Evolutionary conservation across 2,329 filamentous ascomycete genomes (phyloP), one percentile per base, ranked within the genome.

Genomic region (Botrytis elliptica): DNA sequence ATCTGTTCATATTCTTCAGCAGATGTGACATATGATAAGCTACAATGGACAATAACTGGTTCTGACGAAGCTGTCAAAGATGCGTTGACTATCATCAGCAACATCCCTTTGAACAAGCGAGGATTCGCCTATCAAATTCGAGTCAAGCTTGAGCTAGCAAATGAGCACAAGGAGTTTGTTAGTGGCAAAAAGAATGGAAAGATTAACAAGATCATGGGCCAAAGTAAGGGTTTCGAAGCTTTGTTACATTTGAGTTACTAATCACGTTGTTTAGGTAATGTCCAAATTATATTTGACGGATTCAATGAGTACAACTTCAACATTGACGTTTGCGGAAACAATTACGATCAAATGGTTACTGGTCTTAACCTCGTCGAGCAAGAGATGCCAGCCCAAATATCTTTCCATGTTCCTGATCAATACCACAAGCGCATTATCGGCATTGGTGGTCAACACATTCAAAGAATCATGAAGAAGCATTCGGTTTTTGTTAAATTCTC

Each of bases 231-330:
- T 40, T 36, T 36, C 12, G 44, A 52, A 8, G 33, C 38, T n/a
- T 20, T 62, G 2, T 33, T 33, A 16, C 4, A n/a, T 16, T 33
- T 40, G 10, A 29, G 1, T 42, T 22, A 33, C 60, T 74, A 72
- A 74, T 20, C 29, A 10, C 14, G 25, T n/a, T 25, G 18, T 25
- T 59, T 38, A 74, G 72, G 72, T 87, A 98, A 97, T 79, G 96
- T 99, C 20, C 96, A 99, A 84, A 98, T 99, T 80, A 95, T 99
- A 76, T 99, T 99, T 78, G 96, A 99, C 81, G 95, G 94, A 76
- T 99, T 98, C 86, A 97, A 98, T 83, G 96, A 99, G 85, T 99
- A 98, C 88, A 98, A 99, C 84, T 99, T 99, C 86, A 97, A 98
- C 84, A 99, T 99, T 77, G 96, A 99, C 81, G 95, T 99, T 73